These are phyloP conservation scores for Exsudoporus frostii DNA, from an alignment of 768 basidiomycete species.

Conservation along the genomic window DNA sequence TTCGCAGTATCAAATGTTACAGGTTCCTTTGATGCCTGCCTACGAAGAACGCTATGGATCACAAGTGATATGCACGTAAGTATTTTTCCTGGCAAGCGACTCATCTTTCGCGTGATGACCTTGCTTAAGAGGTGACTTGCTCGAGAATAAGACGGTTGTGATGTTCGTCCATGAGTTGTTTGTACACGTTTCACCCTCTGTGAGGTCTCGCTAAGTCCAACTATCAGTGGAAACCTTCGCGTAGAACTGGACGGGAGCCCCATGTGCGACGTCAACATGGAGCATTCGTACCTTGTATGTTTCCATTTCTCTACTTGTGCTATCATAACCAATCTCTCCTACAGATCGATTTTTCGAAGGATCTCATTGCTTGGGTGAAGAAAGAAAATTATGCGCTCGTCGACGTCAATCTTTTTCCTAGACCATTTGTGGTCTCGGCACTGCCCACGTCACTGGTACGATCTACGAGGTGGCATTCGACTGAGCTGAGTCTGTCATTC, in stretches of 20 bases:
- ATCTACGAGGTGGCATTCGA: neutral
- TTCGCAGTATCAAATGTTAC: conserved; percentile 71
- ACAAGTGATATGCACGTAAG: conserved; percentile 90
- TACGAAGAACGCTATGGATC: conserved; percentile 72
- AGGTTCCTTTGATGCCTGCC: conserved; percentile 72
- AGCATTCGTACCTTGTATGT: conserved; percentile 80
- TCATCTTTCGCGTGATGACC: conserved; percentile 1
- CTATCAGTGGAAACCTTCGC: conserved; percentile 77
- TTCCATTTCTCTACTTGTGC: neutral
- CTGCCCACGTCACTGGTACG: conserved; percentile 33
- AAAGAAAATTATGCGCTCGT: conserved; percentile 66
- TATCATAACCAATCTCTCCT: neutral
- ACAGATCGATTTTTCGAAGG: conserved; percentile 83
- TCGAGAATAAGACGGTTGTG: conserved; percentile 72
- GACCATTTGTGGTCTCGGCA: conserved; percentile 39
- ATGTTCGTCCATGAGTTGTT: conserved; percentile 96
- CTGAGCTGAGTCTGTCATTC: neutral
- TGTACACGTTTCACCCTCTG: conserved; percentile 28
- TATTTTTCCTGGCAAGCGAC: neutral
- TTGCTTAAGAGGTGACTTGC: conserved; percentile 63
- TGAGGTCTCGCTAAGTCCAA: neutral
- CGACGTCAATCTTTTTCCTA: conserved; percentile 83
- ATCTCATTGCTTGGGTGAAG: conserved; percentile 75
- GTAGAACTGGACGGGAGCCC: conserved; percentile 74
- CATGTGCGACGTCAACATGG: conserved; percentile 70